Evolutionary conservation across 1,139 yeast genomes (phyloP).

Genomic region (Suhomyces wounanorum): DNA sequence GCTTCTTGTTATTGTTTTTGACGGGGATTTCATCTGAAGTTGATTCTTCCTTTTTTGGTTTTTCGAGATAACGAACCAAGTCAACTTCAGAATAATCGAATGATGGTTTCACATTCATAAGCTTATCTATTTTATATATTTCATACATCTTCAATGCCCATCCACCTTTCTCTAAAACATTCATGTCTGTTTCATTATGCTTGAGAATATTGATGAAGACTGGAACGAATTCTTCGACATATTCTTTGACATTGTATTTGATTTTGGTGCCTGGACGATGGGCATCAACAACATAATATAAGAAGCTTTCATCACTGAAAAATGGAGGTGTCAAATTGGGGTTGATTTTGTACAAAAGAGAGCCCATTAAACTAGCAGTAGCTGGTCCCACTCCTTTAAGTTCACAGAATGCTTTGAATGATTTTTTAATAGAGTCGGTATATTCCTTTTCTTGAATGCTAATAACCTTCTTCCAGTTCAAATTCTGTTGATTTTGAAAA

Average conservation of each 20-base stretch:
- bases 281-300: slow-evolving; percentile 36
- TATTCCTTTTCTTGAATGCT: slow-evolving; percentile 16
- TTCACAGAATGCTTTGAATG: slow-evolving; percentile 34
- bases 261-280: slow-evolving; percentile 33
- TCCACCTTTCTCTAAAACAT: slow-evolving; percentile 36
- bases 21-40: neutral
- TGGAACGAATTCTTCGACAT: slow-evolving; percentile 37
- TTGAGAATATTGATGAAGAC: slow-evolving; percentile 22
- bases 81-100: slow-evolving; percentile 19
- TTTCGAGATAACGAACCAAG: neutral
- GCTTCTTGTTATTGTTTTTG: neutral
- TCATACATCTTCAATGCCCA: slow-evolving; percentile 41
- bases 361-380: slow-evolving; percentile 47
- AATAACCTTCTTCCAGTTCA: slow-evolving; percentile 14
- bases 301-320: slow-evolving; percentile 51
- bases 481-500: slow-evolving; percentile 3
- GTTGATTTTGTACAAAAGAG: slow-evolving; percentile 29
- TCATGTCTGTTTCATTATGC: slow-evolving; percentile 18
- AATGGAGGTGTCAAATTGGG: slow-evolving; percentile 41
- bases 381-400: slow-evolving; percentile 55
- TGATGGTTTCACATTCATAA: slow-evolving; percentile 28
- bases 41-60: neutral
- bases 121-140: slow-evolving; percentile 25
- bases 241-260: slow-evolving; percentile 47
- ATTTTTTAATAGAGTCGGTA: slow-evolving; percentile 20